Evolutionary conservation across 805 yeast species (phyloP).

Genomic region (Pichia cabralensis): DNA sequence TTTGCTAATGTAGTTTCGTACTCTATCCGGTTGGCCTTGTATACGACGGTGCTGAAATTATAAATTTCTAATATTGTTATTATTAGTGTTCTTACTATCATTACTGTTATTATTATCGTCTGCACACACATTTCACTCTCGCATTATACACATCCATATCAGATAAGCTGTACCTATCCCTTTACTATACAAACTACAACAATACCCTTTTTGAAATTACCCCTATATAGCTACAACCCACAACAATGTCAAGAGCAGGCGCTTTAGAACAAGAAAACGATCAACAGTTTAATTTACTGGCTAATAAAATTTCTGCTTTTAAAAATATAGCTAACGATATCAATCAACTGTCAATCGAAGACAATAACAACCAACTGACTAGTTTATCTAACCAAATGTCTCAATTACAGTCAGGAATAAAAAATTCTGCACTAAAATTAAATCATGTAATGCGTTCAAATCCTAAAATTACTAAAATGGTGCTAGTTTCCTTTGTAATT

Average conservation of each 20-base stretch:
- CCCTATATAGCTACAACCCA: too few species aligned
- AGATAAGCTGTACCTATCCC: too few species aligned
- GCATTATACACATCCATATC: too few species aligned
- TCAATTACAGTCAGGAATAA: constrained; percentile 37
- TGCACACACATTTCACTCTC: too few species aligned
- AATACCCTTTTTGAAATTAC: too few species aligned
- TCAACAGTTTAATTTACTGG: constrained; percentile 48
- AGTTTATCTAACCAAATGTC: constrained; percentile 42
- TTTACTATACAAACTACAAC: too few species aligned
- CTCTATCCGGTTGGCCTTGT: too few species aligned
- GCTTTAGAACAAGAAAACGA: constrained; percentile 42
- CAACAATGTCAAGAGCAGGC: constrained; percentile 21
- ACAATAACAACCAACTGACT: constrained; percentile 28
- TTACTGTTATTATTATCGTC: too few species aligned
- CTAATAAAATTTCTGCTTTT: constrained; percentile 54
- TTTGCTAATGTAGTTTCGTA: too few species aligned
- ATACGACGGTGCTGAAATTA: too few species aligned
- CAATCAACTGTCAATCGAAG: constrained; percentile 52
- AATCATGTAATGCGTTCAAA: constrained; percentile 50
- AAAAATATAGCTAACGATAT: constrained; percentile 61
- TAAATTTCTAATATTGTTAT: too few species aligned
- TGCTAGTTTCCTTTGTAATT: constrained; percentile 41
- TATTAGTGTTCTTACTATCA: too few species aligned
- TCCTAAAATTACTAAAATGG: constrained; percentile 49
- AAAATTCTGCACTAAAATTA: constrained; percentile 40